Evolutionary conservation across 2,329 filamentous ascomycete species (phyloP).

Genomic region (Blumeriella jaapii): DNA sequence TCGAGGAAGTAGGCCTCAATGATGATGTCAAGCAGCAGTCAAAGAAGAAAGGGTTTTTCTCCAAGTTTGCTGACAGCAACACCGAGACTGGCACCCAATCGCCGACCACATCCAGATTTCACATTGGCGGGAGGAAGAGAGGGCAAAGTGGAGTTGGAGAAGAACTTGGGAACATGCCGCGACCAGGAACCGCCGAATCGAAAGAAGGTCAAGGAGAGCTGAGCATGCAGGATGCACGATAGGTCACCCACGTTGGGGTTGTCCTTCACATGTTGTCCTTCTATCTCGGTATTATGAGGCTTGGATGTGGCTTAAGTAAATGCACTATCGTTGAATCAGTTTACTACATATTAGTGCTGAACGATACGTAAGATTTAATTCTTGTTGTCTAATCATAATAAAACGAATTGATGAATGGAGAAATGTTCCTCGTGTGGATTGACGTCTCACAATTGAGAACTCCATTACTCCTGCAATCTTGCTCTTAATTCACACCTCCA

Average conservation of each 20-base stretch:
- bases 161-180: constrained; percentile 53
- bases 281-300: too few relatives aligned
- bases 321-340: constrained; percentile 13
- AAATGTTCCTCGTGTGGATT: too few relatives aligned
- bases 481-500: too few relatives aligned
- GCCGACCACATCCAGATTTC: constrained; percentile 45
- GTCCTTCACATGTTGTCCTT: constrained; percentile 3
- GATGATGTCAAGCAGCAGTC: constrained; percentile 51
- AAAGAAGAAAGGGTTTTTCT: constrained; percentile 69
- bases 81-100: constrained; percentile 25
- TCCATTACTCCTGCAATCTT: too few relatives aligned
- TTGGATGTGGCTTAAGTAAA: too few relatives aligned
- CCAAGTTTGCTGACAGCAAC: constrained; percentile 57
- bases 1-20: constrained; percentile 81
- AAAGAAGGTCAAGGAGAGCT: constrained; percentile 17
- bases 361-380: not conserved
- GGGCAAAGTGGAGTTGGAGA: constrained; percentile 59
- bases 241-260: too few relatives aligned
- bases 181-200: constrained; percentile 14
- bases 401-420: too few relatives aligned
- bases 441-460: too few relatives aligned
- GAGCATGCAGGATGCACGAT: not conserved
- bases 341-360: too few relatives aligned
- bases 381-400: constrained; percentile 13
- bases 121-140: constrained; percentile 60